These are phyloP conservation scores for Rhodotorula sp. DNA, from an alignment of 1,284 basidiomycete species.

Conservation along the genomic window DNA sequence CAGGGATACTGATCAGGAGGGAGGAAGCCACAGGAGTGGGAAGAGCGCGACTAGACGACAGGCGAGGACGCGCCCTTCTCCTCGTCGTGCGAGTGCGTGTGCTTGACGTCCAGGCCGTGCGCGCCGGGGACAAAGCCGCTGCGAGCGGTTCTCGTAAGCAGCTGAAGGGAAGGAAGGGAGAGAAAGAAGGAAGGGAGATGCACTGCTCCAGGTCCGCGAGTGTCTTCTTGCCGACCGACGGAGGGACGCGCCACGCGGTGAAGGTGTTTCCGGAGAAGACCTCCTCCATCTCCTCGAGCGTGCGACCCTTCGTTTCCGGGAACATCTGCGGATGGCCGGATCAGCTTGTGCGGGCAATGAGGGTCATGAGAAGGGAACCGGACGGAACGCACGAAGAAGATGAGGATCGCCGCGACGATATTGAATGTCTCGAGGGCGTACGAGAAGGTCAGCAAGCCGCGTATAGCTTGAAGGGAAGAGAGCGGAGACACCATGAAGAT, in stretches of 20 bases:
- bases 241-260: conserved; percentile 68
- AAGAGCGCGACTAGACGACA: too few relatives aligned
- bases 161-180: not conserved
- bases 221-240: conserved; percentile 65
- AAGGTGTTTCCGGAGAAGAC: conserved; percentile 59
- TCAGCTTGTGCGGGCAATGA: too few relatives aligned
- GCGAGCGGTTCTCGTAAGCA: too few relatives aligned
- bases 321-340: too few relatives aligned
- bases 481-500: too few relatives aligned
- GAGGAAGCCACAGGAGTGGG: too few relatives aligned
- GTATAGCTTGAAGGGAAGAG: conserved; percentile 38
- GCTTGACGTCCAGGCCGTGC: not conserved
- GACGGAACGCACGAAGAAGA: conserved; percentile 47
- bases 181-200: not conserved
- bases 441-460: too few relatives aligned
- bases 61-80: not conserved
- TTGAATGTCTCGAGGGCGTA: too few relatives aligned
- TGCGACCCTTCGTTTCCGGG: conserved; percentile 56
- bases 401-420: too few relatives aligned
- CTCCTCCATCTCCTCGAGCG: conserved; percentile 56
- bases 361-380: too few relatives aligned
- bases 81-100: not conserved
- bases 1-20: too few relatives aligned
- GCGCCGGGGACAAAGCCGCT: not conserved
- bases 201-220: conserved; percentile 55